Percentiles rank a stretch among this genome's conserved stretches.
Evolutionary conservation across 805 yeast genomes (phyloP).

Genomic region (Pichia deserticola): DNA sequence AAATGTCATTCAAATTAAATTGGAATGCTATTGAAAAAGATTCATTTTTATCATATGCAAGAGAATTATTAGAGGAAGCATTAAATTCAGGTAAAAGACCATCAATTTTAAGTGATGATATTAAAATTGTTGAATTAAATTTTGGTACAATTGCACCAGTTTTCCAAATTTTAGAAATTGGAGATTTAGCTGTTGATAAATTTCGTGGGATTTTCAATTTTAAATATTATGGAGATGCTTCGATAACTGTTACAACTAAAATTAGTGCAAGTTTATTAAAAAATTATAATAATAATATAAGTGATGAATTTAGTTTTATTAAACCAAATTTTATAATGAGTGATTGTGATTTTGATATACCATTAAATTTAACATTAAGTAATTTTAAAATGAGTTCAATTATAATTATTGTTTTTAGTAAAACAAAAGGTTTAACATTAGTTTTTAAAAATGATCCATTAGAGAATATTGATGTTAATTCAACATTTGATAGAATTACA

Average conservation of each 20-base stretch:
- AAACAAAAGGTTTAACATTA: slow-evolving; percentile 74
- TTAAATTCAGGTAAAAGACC: slow-evolving; percentile 69
- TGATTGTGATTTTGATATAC: slow-evolving; percentile 63
- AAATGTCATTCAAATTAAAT: slow-evolving; percentile 71
- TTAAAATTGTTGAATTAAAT: slow-evolving; percentile 58
- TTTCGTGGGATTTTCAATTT: slow-evolving; percentile 79
- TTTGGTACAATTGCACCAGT: slow-evolving; percentile 71
- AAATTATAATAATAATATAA: slow-evolving; percentile 40
- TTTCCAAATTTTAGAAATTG: slow-evolving; percentile 74
- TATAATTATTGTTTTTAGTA: slow-evolving; percentile 75
- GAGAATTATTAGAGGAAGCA: slow-evolving; percentile 60
- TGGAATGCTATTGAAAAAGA: slow-evolving; percentile 71
- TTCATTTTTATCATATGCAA: slow-evolving; percentile 53
- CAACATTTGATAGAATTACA: slow-evolving; percentile 80
- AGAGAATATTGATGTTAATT: slow-evolving; percentile 71
- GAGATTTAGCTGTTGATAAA: slow-evolving; percentile 68
- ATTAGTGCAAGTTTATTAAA: slow-evolving; percentile 81
- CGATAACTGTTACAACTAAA: slow-evolving; percentile 64
- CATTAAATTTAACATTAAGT: slow-evolving; percentile 66
- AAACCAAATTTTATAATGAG: slow-evolving; percentile 63
- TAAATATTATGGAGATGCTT: slow-evolving; percentile 68
- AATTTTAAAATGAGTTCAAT: slow-evolving; percentile 71
- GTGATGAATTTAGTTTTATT: slow-evolving; percentile 40
- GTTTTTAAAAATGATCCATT: slow-evolving; percentile 88
- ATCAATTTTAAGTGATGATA: slow-evolving; percentile 60